Evolutionary conservation across 2,329 filamentous ascomycete species (phyloP).

Genomic region (Neocucurbitaria cava): DNA sequence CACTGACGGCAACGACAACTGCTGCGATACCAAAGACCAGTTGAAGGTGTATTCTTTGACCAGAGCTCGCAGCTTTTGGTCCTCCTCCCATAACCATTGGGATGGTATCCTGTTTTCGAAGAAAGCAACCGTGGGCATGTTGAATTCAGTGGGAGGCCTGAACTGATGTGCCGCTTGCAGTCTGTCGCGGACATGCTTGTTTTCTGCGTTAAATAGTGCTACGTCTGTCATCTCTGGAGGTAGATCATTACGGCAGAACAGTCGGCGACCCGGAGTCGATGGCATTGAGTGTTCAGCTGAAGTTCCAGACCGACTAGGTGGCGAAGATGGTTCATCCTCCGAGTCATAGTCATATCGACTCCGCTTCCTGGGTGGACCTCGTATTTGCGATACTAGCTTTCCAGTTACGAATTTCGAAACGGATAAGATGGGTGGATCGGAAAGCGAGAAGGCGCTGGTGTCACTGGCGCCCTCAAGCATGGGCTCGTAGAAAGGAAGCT

Average conservation of each 20-base stretch:
- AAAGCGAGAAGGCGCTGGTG: constrained; percentile 40
- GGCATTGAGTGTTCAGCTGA: constrained; percentile 54
- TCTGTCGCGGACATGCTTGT: constrained; percentile 86
- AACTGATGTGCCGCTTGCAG: constrained; percentile 93
- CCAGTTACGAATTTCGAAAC: constrained; percentile 87
- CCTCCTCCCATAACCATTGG: constrained; percentile 89
- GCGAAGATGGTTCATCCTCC: constrained; percentile 63
- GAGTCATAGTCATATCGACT: constrained; percentile 84
- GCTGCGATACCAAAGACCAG: constrained; percentile 90
- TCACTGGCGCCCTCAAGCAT: constrained; percentile 41
- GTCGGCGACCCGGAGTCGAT: constrained; percentile 47
- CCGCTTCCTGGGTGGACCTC: constrained; percentile 73
- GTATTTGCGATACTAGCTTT: constrained; percentile 73
- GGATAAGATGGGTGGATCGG: constrained; percentile 69
- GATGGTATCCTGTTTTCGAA: constrained; percentile 87
- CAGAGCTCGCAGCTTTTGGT: constrained; percentile 83
- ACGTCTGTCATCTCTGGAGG: constrained; percentile 76
- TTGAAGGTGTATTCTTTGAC: constrained; percentile 97
- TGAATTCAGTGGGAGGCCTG: constrained; percentile 86
- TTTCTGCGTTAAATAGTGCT: constrained; percentile 86
- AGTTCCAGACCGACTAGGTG: constrained; percentile 47
- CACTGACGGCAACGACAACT: constrained; percentile 74
- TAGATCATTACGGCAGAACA: constrained; percentile 57
- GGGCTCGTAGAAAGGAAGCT: constrained; percentile 78
- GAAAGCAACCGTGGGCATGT: constrained; percentile 89